phyloP scores from a whole-genome alignment of 2,329 filamentous ascomycete species.

The Colletotrichum musae region DNA sequence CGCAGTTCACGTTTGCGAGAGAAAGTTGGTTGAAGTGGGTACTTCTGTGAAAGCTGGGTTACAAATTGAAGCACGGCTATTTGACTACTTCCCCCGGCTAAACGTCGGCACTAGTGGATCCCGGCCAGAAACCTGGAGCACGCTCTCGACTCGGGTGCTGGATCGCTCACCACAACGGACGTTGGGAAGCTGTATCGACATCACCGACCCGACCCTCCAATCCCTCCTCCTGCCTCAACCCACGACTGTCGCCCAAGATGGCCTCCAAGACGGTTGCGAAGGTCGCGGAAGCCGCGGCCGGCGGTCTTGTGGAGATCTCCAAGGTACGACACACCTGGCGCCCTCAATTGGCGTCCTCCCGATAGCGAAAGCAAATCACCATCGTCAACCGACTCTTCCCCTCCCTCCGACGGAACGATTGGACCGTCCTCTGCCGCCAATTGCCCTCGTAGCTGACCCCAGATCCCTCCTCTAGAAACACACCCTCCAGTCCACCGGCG shows the following conservation, averaged over 20 bases:
- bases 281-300: slow-evolving; percentile 66
- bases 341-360: slow-evolving; percentile 21
- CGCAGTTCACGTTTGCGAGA: slow-evolving; percentile 14
- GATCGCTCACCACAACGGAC: slow-evolving; percentile 28
- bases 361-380: slow-evolving; percentile 4
- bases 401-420: slow-evolving; percentile 28
- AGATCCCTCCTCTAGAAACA: slow-evolving; percentile 80
- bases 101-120: slow-evolving; percentile 23
- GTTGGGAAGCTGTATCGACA: slow-evolving; percentile 10
- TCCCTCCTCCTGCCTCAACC: slow-evolving; percentile 37
- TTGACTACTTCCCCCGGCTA: slow-evolving; percentile 33
- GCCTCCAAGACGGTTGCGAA: slow-evolving; percentile 73
- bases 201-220: slow-evolving; percentile 24
- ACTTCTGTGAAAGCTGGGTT: slow-evolving; percentile 20
- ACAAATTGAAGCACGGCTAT: slow-evolving; percentile 41
- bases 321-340: slow-evolving; percentile 63
- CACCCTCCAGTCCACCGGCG: slow-evolving; percentile 88
- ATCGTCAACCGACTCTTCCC: slow-evolving; percentile 26
- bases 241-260: slow-evolving; percentile 61
- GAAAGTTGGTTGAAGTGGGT: slow-evolving; percentile 32
- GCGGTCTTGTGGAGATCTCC: slow-evolving; percentile 68
- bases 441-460: slow-evolving; percentile 42
- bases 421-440: background rate
- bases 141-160: slow-evolving; percentile 29
- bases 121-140: slow-evolving; percentile 39